phyloP scores from a whole-genome alignment of 352 stramenopile genomes.

The Lagenidium giganteum region DNA sequence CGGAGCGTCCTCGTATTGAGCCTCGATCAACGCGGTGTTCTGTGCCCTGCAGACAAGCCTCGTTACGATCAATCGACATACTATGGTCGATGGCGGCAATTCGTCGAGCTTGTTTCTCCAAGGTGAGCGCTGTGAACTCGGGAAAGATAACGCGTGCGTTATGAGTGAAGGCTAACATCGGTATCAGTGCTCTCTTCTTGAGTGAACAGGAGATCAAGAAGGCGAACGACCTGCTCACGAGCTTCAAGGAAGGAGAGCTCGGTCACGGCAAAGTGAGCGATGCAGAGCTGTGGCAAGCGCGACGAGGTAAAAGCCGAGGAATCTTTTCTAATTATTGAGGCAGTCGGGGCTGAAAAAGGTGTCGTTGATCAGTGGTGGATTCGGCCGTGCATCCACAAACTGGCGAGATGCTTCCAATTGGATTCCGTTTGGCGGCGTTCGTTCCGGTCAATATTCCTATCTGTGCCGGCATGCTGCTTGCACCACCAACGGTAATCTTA shows the following conservation, averaged over 20 bases:
- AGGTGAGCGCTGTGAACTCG: no score
- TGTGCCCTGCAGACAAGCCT: constrained; percentile 41
- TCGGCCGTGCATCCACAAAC: constrained; percentile 79
- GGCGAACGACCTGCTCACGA: constrained; percentile 40
- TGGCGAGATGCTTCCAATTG: constrained; percentile 56
- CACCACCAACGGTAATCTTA: constrained; percentile 50
- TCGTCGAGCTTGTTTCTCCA: constrained; percentile 79
- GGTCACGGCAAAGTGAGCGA: constrained; percentile 38
- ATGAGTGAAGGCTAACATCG: neutral
- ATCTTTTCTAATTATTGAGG: no score
- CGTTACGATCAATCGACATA: constrained; percentile 86
- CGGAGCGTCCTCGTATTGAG: no score
- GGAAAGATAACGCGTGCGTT: no score
- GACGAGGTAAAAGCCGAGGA: constrained; percentile 30
- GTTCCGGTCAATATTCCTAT: constrained; percentile 87
- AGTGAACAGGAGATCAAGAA: constrained; percentile 60
- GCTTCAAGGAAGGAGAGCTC: constrained; percentile 52
- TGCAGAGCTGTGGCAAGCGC: constrained; percentile 72
- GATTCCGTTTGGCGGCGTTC: constrained; percentile 78
- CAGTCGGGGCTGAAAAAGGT: neutral
- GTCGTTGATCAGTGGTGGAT: constrained; percentile 43
- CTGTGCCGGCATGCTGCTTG: constrained; percentile 80
- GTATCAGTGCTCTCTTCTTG: constrained; percentile 56
- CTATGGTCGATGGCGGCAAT: constrained; percentile 76
- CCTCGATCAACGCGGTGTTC: no score